phyloP scores from a whole-genome alignment of 225 moss, liverwort and hornwort genomes.

The Bryum argenteum region DNA sequence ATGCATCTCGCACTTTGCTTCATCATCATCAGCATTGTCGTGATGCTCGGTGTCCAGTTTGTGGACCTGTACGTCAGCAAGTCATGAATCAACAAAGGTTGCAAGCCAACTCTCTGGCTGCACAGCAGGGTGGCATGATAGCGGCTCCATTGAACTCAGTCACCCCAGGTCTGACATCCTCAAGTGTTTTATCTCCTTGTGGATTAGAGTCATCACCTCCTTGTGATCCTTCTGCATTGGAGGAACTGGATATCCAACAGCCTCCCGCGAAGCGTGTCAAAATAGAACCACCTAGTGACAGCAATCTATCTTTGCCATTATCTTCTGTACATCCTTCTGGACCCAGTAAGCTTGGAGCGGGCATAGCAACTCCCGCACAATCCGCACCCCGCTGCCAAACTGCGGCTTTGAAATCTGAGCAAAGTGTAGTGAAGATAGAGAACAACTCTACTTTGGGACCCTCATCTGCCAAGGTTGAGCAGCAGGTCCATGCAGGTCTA shows the following conservation, averaged over 20 bases:
- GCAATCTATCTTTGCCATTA: conserved; percentile 38
- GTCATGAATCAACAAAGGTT: conserved; percentile 74
- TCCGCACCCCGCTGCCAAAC: conserved; percentile 39
- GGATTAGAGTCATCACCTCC: conserved; percentile 53
- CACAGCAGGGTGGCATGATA: conserved; percentile 46
- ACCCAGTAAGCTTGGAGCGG: conserved; percentile 46
- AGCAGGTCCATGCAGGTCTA: conserved; percentile 35
- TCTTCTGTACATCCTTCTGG: conserved; percentile 42
- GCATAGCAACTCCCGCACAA: conserved; percentile 34
- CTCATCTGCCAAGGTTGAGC: conserved; percentile 54
- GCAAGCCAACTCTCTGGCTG: conserved; percentile 50
- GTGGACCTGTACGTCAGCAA: conserved; percentile 91
- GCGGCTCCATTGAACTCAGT: conserved; percentile 46
- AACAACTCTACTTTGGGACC: conserved; percentile 28
- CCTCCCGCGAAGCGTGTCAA: conserved; percentile 82
- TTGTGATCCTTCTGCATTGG: conserved; percentile 39
- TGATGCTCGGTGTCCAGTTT: conserved; percentile 92
- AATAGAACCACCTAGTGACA: conserved; percentile 49
- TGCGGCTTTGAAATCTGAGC: conserved; percentile 51
- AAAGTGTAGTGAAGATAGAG: conserved; percentile 50
- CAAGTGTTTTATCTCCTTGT: conserved; percentile 47
- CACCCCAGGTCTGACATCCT: conserved; percentile 40
- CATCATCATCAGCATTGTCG: conserved; percentile 85
- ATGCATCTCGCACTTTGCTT: conserved; percentile 90
- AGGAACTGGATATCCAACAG: conserved; percentile 70